A percentile compares a stretch with the other conserved stretches of the same genome.
phyloP scores from a whole-genome alignment of 1,139 yeast species.

The Scheffersomyces insectosa region DNA sequence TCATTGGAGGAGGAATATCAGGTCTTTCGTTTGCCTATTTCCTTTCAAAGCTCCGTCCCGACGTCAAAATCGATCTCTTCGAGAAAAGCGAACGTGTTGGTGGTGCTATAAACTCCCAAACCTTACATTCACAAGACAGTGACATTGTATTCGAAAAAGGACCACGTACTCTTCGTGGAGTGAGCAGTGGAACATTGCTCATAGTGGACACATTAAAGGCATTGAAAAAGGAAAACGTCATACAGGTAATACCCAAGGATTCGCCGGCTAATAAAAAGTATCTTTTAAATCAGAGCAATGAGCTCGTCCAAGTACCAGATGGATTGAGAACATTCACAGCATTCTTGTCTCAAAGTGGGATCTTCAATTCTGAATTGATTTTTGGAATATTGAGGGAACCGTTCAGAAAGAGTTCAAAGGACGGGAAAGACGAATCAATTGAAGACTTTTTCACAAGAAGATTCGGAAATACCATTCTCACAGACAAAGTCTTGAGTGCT shows the following conservation, averaged over 20 bases:
- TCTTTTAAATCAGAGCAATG: conserved; percentile 40
- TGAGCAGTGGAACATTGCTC: conserved; percentile 63
- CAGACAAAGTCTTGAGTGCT: conserved; percentile 75
- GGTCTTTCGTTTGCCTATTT: conserved; percentile 82
- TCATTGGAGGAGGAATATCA: conserved; percentile 86
- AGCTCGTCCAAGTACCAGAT: conserved; percentile 57
- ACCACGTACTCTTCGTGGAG: conserved; percentile 72
- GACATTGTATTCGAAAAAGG: conserved; percentile 59
- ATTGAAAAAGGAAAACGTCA: conserved; percentile 39
- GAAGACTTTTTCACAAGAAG: conserved; percentile 67
- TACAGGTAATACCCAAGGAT: conserved; percentile 49
- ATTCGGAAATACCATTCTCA: conserved; percentile 56
- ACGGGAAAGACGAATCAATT: conserved; percentile 64
- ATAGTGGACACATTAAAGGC: conserved; percentile 57
- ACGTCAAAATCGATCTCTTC: conserved; percentile 59
- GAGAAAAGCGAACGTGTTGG: conserved; percentile 63
- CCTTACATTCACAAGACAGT: conserved; percentile 4
- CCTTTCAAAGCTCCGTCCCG: conserved; percentile 68
- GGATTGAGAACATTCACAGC: conserved; percentile 34
- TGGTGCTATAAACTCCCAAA: conserved; percentile 72
- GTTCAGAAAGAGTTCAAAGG: conserved; percentile 25
- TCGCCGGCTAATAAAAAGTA: conserved; percentile 66
- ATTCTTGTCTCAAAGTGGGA: conserved; percentile 43
- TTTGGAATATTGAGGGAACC: conserved; percentile 45
- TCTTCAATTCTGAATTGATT: conserved; percentile 27